These are phyloP conservation scores for Poronia punctata DNA, from an alignment of 495 filamentous ascomycete species.

Conservation along the genomic window DNA sequence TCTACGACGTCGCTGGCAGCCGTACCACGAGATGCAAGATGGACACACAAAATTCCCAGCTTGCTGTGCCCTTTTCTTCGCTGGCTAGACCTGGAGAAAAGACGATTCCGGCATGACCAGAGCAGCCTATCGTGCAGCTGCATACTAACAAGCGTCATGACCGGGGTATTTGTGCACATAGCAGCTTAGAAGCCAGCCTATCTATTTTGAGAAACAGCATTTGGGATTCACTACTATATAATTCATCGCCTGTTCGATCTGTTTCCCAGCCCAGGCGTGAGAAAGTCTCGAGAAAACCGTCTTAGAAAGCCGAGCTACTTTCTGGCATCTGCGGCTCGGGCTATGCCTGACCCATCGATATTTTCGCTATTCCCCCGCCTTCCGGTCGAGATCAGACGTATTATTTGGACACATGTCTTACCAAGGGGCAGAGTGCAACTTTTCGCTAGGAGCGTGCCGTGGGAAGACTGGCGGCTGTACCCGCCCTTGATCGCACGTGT, in stretches of 20 bases:
- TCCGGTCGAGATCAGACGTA: conserved; percentile 22
- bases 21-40: conserved; percentile 1
- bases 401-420: conserved; percentile 21
- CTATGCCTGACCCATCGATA: conserved; percentile 15
- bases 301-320: too few species aligned
- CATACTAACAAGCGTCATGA: conserved; percentile 3
- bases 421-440: conserved; percentile 23
- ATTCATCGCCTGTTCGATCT: too few species aligned
- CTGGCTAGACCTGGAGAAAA: conserved; percentile 2
- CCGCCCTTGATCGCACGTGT: conserved; percentile 21
- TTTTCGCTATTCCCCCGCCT: conserved; percentile 22
- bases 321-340: background rate
- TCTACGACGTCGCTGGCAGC: background rate
- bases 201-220: too few species aligned
- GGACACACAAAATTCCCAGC: background rate
- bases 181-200: too few species aligned
- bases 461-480: conserved; percentile 24
- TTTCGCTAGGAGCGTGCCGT: conserved; percentile 24
- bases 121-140: conserved; percentile 1
- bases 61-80: conserved; percentile 1
- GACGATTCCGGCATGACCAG: too few species aligned
- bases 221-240: too few species aligned
- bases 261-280: too few species aligned
- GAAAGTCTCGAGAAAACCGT: too few species aligned
- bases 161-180: background rate